Percentiles rank a stretch among this genome's conserved stretches.
These are phyloP conservation scores for Grosmannia clavigera DNA, from an alignment of 2,329 filamentous ascomycete species.

Conservation along the genomic window DNA sequence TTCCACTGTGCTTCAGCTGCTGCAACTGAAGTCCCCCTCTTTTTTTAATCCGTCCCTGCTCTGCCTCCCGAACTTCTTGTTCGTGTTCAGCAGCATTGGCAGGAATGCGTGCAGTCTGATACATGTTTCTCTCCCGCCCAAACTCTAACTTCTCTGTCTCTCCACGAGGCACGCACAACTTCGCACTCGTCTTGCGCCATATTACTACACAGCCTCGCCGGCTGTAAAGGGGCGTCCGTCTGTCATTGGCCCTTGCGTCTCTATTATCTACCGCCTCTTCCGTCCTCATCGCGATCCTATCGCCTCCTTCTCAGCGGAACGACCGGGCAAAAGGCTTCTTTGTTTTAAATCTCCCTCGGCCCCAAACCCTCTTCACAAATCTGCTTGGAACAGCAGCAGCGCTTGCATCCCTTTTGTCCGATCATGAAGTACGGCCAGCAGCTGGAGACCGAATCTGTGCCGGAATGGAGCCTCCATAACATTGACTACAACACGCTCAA, in stretches of 20 bases:
- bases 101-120: too few species aligned
- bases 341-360: neutral
- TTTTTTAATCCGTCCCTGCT: neutral
- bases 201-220: too few species aligned
- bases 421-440: constrained; percentile 67
- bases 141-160: too few species aligned
- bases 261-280: neutral
- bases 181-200: too few species aligned
- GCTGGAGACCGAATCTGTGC: constrained; percentile 63
- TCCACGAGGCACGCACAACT: too few species aligned
- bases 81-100: too few species aligned
- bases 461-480: constrained; percentile 75
- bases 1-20: too few species aligned
- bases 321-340: neutral
- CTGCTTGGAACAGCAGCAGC: too few species aligned
- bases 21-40: neutral
- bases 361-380: neutral
- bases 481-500: constrained; percentile 85
- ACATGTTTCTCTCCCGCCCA: too few species aligned
- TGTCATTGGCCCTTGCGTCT: neutral
- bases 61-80: too few species aligned
- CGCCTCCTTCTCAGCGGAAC: neutral
- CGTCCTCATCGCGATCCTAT: neutral
- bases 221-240: neutral
- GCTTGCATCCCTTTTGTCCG: too few species aligned